Evolutionary conservation across 352 stramenopile genomes (phyloP), one percentile per base, ranked within the genome.

Genomic region (Achlya hypogyna): DNA sequence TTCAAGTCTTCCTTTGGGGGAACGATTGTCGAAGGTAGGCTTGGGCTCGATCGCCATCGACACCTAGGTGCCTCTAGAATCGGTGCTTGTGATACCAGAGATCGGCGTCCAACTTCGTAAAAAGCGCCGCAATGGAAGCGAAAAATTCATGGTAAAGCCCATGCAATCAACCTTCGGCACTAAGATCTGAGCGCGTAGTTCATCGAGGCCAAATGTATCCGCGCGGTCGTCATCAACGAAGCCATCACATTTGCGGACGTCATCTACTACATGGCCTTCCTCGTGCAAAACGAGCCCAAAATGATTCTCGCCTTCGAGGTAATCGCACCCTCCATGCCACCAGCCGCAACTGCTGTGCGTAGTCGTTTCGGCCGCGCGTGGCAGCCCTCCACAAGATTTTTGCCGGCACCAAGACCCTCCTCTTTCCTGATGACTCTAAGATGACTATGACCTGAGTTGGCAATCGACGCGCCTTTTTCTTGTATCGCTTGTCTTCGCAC

Each of bases 231-330:
- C 14, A 71, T 95, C 69, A 92, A 91, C 65, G 86, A 95, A 65
- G 82, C 77, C 4, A 93, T 95, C 49, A 83, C 75, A 29, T 91
- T 93, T 52, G 77, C 74, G 23, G 79, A 84, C 51, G 86, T 93
- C 0, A 79, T 91, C 20, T 95, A 95, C 72, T 89, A 80, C 62
- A 62, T 95, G 34, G 86, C 85, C 16, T 81, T 95, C 42, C 81
- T 91, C 78, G 72, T 90, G n/a, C 60, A 88, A 22, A 76, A 75
- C 22, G 72, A 88, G 45, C 71, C 74, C 27, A 70, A 78, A 23
- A 93, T 93, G 83, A 69, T 89, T 58, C 67, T 93, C 22, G 75
- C 82, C 2, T 95, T 90, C 68, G 75, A 94, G 81, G 85, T 92
- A 53, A 20, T 62, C 25, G 43, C 29, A 4, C 6, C 2, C 25